Evolutionary conservation across 2,329 filamentous ascomycete species (phyloP).

Genomic region (Monosporascus sp.): DNA sequence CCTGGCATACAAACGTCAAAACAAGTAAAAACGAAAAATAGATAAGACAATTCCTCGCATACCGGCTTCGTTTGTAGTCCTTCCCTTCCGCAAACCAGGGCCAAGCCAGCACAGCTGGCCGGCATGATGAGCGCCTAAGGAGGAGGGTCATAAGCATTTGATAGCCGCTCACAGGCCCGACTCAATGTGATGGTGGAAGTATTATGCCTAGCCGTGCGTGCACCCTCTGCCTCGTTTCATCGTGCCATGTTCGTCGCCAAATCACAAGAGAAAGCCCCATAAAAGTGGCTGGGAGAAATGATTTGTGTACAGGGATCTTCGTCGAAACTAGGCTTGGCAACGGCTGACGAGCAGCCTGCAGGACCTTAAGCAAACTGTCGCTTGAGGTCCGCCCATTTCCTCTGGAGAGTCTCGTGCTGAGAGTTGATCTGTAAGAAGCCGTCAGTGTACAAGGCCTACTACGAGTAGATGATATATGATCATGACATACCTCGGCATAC

Average conservation of each 20-base stretch:
- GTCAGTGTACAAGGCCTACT: not conserved
- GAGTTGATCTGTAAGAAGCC: conserved; percentile 57
- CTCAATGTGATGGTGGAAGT: too few species aligned
- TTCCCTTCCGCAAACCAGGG: too few species aligned
- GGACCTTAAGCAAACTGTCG: conserved; percentile 44
- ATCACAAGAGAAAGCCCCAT: not conserved
- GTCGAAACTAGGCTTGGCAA: conserved; percentile 10
- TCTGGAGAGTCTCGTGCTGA: conserved; percentile 65
- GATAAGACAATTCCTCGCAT: too few species aligned
- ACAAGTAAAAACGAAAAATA: too few species aligned
- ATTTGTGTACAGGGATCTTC: conserved; percentile 1
- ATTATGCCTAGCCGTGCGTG: too few species aligned
- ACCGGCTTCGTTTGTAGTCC: too few species aligned
- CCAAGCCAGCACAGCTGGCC: too few species aligned
- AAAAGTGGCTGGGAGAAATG: not conserved
- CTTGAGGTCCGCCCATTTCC: conserved; percentile 73
- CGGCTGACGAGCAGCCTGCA: not conserved
- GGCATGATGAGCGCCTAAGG: too few species aligned
- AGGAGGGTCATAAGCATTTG: too few species aligned
- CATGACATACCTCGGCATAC: conserved; percentile 79
- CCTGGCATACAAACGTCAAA: too few species aligned
- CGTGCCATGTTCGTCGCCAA: not conserved
- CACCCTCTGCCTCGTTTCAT: not conserved
- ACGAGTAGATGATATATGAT: not conserved
- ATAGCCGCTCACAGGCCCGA: too few species aligned